phyloP scores from a whole-genome alignment of 805 yeast species.

The Zygosaccharomyces lentus region DNA sequence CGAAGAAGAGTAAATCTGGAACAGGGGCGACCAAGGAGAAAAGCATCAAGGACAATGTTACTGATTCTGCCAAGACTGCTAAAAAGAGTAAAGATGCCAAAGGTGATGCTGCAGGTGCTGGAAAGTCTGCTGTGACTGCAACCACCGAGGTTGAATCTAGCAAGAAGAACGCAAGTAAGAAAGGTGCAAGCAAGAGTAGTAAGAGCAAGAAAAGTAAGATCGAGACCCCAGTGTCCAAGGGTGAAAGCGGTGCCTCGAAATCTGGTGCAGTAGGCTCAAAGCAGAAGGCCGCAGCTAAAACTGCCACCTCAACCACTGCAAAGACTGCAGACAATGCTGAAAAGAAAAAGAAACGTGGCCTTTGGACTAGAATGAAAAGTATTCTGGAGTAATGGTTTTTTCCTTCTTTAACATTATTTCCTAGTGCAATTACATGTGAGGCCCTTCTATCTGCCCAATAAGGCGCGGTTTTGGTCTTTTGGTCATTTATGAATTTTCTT shows the following conservation, averaged over 20 bases:
- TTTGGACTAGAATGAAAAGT: constrained; percentile 16
- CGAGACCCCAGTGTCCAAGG: constrained; percentile 14
- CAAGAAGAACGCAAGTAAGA: neutral
- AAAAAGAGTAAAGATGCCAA: constrained; percentile 4
- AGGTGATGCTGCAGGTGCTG: neutral
- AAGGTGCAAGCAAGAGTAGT: constrained; percentile 23
- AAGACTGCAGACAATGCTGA: constrained; percentile 12
- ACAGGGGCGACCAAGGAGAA: constrained; percentile 24
- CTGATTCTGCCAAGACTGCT: constrained; percentile 8
- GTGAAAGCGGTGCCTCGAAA: constrained; percentile 7
- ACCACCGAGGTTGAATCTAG: neutral
- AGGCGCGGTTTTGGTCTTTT: neutral
- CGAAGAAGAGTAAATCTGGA: neutral
- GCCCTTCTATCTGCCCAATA: no score
- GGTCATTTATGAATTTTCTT: neutral
- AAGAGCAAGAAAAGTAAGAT: constrained; percentile 30
- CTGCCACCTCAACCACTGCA: constrained; percentile 5
- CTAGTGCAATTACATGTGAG: neutral
- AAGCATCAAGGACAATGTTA: constrained; percentile 17
- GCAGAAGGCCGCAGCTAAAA: constrained; percentile 7
- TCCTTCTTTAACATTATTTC: neutral
- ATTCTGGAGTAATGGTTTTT: constrained; percentile 7
- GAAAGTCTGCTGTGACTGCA: neutral
- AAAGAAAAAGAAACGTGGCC: constrained; percentile 18
- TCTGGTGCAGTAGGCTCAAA: constrained; percentile 4